These are phyloP conservation scores for Cymbopogon flexuosus DNA, from an alignment of 202 grass and related monocot genomes.

Conservation along the genomic window DNA sequence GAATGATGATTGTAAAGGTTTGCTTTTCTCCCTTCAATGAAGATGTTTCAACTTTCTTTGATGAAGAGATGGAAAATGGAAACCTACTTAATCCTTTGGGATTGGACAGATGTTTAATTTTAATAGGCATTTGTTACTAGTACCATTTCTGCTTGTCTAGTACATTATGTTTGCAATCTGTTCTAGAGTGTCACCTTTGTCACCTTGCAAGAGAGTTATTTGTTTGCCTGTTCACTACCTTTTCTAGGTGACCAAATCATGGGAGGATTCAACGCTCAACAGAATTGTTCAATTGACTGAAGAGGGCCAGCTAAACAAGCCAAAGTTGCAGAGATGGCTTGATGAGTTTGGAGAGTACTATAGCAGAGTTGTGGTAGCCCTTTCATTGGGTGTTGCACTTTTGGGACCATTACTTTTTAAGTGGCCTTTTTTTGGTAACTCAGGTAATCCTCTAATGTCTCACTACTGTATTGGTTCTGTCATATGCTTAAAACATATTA, in stretches of 20 bases:
- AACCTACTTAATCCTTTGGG: background rate
- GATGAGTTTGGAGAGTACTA: slow-evolving; percentile 96
- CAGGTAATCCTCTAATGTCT: slow-evolving; percentile 54
- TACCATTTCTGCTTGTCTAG: background rate
- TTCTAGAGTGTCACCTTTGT: background rate
- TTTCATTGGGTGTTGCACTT: slow-evolving; percentile 76
- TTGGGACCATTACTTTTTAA: slow-evolving; percentile 90
- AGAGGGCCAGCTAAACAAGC: slow-evolving; percentile 96
- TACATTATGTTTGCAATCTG: background rate
- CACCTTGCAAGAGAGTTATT: slow-evolving; percentile 15
- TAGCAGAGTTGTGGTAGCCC: slow-evolving; percentile 74
- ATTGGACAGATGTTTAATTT: slow-evolving; percentile 4
- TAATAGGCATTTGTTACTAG: background rate
- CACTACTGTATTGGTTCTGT: background rate
- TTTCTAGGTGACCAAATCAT: slow-evolving; percentile 90
- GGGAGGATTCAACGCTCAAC: slow-evolving; percentile 93
- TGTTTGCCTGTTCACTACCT: slow-evolving; percentile 26
- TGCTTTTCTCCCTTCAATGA: slow-evolving; percentile 14
- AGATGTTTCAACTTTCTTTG: background rate
- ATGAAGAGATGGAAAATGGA: background rate
- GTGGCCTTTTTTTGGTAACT: slow-evolving; percentile 92
- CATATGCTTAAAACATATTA: slow-evolving; percentile 10
- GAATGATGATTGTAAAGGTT: slow-evolving; percentile 99
- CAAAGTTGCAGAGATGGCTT: slow-evolving; percentile 94
- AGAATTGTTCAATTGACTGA: slow-evolving; percentile 84